Base-by-base conservation (phyloP, 306 rosid genomes). In the Begonia peltatifolia region DNA sequence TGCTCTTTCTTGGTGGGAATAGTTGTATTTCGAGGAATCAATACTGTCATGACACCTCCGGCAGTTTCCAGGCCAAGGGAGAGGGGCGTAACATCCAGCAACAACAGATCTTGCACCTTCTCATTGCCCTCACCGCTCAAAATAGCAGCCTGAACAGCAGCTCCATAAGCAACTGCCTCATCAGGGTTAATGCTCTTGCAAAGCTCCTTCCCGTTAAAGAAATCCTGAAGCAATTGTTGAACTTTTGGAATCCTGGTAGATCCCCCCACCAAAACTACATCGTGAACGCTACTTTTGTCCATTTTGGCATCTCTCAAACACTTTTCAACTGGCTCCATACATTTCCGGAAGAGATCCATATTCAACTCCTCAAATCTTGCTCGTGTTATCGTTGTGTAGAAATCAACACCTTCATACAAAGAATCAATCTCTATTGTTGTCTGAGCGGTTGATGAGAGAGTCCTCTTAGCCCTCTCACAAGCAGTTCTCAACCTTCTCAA, bases 171-270 rank as follows among this genome's bases (percentile, higher is more conserved):
- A 4, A 73, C 74, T 1, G 79, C 79, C 55, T 73, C 79, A 11
- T 73, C 78, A 0, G 74, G 78, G 53, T 73, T 73, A 5, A 73
- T 73, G 50, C 74, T 73, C 60, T 68, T 73, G 63, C 74, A 73
- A 1, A 73, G 71, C 25, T 73, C 74, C 52, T 73, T 73, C 9
- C 78, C 71, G 9, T 73, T 64, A 41, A 73, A 65, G 50, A 68
- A 68, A n/a, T 73, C 74, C 57, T 63, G 67, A 53, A 73, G 16
- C 3, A 73, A 51, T 14, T 68, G 74, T 46, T 73, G 78, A 4
- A 73, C 71, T 17, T 74, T 74, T 10, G 79, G 79, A 42, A 74
- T 68, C 42, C 79, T 57, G 2, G 79, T 68, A 0, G 79, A 74
- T 10, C 79, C 79, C 9, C 75, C 79, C 11, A 75, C 73, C 3